phyloP scores from a whole-genome alignment of 169 alveolate species.

The Plasmodium yoelii region DNA sequence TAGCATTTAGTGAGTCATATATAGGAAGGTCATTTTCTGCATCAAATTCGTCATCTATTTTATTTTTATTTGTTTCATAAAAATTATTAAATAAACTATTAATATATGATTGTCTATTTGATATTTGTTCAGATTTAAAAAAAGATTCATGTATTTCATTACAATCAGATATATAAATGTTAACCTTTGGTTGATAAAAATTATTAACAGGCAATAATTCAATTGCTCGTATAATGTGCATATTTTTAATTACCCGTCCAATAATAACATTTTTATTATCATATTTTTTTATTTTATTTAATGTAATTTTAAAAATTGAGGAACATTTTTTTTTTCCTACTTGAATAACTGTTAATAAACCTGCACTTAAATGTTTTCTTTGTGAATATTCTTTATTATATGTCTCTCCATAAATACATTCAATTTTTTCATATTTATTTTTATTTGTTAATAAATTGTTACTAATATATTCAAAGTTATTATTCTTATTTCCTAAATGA shows the following conservation, averaged over 20 bases:
- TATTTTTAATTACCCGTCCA: constrained; percentile 46
- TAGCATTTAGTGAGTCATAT: background rate
- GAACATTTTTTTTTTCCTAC: constrained; percentile 44
- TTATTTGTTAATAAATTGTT: background rate
- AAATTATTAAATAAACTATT: constrained; percentile 12
- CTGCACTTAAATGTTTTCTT: constrained; percentile 58
- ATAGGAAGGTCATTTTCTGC: background rate
- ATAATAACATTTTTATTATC: constrained; percentile 38
- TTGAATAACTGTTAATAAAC: constrained; percentile 34
- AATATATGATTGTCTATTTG: constrained; percentile 42
- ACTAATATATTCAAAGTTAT: background rate
- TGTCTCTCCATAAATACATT: constrained; percentile 52
- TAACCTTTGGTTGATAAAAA: constrained; percentile 11
- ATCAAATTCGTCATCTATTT: background rate
- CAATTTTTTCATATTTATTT: constrained; percentile 49
- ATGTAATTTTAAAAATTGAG: constrained; percentile 53
- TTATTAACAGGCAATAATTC: constrained; percentile 31
- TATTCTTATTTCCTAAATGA: background rate
- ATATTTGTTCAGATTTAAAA: constrained; percentile 19
- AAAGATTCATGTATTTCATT: constrained; percentile 19
- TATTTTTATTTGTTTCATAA: background rate
- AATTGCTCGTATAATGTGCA: constrained; percentile 65
- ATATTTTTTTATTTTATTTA: constrained; percentile 16
- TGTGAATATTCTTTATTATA: constrained; percentile 33
- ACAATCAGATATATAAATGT: constrained; percentile 42